Base-by-base conservation (phyloP, 2,329 filamentous ascomycete genomes). In the Hymenoscyphus repandus region DNA sequence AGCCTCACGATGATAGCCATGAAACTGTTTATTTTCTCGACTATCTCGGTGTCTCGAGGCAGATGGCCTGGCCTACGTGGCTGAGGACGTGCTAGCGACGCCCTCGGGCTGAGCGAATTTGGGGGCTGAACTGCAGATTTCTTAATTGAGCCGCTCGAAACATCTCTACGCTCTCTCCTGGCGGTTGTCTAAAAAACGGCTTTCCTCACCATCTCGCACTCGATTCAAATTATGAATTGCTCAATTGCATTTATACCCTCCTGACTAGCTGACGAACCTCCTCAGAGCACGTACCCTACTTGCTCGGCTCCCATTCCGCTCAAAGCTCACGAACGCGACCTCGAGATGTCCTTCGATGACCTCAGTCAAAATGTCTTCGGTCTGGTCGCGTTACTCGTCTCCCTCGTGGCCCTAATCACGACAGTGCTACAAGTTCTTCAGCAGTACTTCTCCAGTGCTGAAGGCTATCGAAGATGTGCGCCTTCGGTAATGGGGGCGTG, bases 401-500 rank as follows among this genome's bases (percentile, higher is more conserved):
- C 68, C 10, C 54, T 69, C 3, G 61, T 69, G 20, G 66, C 68
- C 17, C 61, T 70, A 7, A 27, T 66, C 18, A 64, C 63, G 2
- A 64, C 64, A 2, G 54, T 62, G 38, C 45, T 66, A 13, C 63
- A 69, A 48, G 60, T 69, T 22, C 54, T 68, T 7, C 65, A 68
- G 40, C 68, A 70, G 45, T 68, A 69, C 43, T 67, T 68, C 46
- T 68, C 66, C 20, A 69, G 66, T 43, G 68, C 68, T 11, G 67
- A 69, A 46, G 68, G 68, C 5, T 69, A 69, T 57, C 57, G 66
- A 56, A 57, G 65, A 62, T 69, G 67, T 59, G 59, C 63, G 17
- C 41, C 56, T 3, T 38, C 33, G 5, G 63, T 69, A 2, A 69
- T 69, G 59, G 67, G 66, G 1, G 37, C 38, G 1, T 70, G 68